These are phyloP conservation scores for Schwanniomyces sp. DNA, from an alignment of 805 yeast genomes.

Conservation along the genomic window DNA sequence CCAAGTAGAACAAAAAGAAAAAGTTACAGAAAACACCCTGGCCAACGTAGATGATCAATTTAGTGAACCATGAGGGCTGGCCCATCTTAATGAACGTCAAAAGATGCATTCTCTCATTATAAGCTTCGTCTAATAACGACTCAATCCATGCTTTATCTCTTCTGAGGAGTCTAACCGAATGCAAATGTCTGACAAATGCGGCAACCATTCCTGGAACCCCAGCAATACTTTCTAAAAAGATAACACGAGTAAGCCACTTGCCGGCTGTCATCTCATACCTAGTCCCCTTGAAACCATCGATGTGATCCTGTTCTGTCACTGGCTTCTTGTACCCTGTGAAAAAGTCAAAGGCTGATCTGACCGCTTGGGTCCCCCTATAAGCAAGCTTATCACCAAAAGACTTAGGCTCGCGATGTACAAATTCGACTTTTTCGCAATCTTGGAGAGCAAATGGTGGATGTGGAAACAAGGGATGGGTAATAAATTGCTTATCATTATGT, in stretches of 20 bases:
- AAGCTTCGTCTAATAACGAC: constrained; percentile 71
- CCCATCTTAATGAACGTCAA: constrained; percentile 66
- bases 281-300: constrained; percentile 32
- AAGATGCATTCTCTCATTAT: constrained; percentile 76
- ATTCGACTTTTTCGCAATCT: constrained; percentile 38
- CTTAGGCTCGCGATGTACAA: constrained; percentile 53
- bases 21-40: constrained; percentile 71
- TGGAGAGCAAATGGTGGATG: constrained; percentile 31
- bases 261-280: constrained; percentile 56
- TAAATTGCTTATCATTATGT: constrained; percentile 32
- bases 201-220: constrained; percentile 84
- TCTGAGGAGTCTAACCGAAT: constrained; percentile 57
- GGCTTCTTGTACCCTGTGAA: constrained; percentile 68
- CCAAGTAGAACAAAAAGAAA: constrained; percentile 59
- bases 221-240: constrained; percentile 70
- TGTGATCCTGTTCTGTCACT: constrained; percentile 24
- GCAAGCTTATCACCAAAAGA: constrained; percentile 55
- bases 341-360: constrained; percentile 56
- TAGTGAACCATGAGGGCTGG: constrained; percentile 59
- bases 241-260: constrained; percentile 62
- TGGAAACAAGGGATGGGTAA: constrained; percentile 40
- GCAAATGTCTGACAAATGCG: constrained; percentile 67
- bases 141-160: constrained; percentile 77
- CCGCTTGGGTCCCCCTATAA: constrained; percentile 39
- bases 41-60: constrained; percentile 54